phyloP scores from a whole-genome alignment of 768 basidiomycete species.

The Fistulinella prunicolor region DNA sequence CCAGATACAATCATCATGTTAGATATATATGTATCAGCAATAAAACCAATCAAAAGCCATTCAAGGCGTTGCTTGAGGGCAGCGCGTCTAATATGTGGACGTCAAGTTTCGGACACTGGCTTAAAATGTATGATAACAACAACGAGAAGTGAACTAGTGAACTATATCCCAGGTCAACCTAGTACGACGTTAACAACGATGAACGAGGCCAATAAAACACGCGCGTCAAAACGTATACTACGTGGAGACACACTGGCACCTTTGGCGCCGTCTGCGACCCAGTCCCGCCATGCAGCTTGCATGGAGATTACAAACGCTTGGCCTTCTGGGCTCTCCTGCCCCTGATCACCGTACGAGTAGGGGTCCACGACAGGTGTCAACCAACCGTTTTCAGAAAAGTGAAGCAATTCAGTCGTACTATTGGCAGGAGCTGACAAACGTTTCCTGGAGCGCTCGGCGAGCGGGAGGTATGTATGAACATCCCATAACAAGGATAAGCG shows the following conservation, averaged over 20 bases:
- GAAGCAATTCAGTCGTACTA: conserved; percentile 35
- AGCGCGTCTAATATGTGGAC: too few species aligned
- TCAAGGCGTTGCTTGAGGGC: too few species aligned
- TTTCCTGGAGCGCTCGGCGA: conserved; percentile 55
- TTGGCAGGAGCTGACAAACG: conserved; percentile 28
- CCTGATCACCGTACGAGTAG: conserved; percentile 44
- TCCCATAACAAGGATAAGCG: conserved; percentile 57
- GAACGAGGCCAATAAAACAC: neutral
- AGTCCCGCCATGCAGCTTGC: conserved; percentile 74
- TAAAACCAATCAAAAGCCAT: too few species aligned
- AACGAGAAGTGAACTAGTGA: too few species aligned
- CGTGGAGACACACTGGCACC: conserved; percentile 41
- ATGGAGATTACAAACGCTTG: conserved; percentile 78
- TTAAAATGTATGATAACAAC: too few species aligned
- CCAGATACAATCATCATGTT: too few species aligned
- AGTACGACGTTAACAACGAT: neutral
- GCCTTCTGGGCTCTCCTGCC: conserved; percentile 64
- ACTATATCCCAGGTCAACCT: too few species aligned
- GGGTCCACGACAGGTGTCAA: conserved; percentile 77
- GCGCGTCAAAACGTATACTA: neutral
- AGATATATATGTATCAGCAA: too few species aligned
- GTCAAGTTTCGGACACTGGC: too few species aligned
- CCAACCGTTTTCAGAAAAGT: conserved; percentile 63
- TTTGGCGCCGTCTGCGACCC: conserved; percentile 54
- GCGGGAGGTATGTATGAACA: conserved; percentile 47